Base-by-base conservation (phyloP, 345 rosid species). In the Physaria fendleri region DNA sequence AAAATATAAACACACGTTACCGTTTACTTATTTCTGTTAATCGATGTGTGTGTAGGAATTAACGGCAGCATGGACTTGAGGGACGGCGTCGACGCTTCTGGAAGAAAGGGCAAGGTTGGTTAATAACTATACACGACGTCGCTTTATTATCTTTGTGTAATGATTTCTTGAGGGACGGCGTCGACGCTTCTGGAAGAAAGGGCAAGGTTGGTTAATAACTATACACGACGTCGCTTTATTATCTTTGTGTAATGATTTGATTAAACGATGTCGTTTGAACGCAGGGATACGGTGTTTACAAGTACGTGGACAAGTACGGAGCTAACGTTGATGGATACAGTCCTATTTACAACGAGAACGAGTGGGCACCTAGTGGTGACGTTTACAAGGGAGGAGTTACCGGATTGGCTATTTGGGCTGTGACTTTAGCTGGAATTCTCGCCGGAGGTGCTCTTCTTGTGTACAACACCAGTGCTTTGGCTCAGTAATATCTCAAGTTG, bases 281-380 rank as follows among this genome's bases (percentile, higher is more conserved):
- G 13, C 75, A 93, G 99, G 99, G 99, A 45, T 89, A 93, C 82
- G 99, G 97, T 37, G 97, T 87, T 3, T 93, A 89, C 87, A 95
- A 87, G 48, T 93, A 43, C 67, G 87, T 79, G 2, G 99, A 93
- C 95, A 89, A 93, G 66, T 93, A 93, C 10, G 97, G 97, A 22
- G 97, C 99, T 24, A 93, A 89, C 40, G 97, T 93, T 4, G 97
- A 89, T 56, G 95, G 99, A 1, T 93, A 93, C 94, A 93, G 97
- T 76, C 97, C 99, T 22, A 87, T 93, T 68, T 89, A 59, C 86
- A 5, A 82, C 71, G 56, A 73, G 2, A 15, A 65, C 0, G 99
- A 93, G 0, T 89, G 99, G 97, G 62, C 95, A 66, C 79, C 89
- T 6, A 2, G 35, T 16, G 97, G 99, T 56, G 99, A 93, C 50